phyloP scores from a whole-genome alignment of 345 rosid species.

The Eucalyptus globulus region DNA sequence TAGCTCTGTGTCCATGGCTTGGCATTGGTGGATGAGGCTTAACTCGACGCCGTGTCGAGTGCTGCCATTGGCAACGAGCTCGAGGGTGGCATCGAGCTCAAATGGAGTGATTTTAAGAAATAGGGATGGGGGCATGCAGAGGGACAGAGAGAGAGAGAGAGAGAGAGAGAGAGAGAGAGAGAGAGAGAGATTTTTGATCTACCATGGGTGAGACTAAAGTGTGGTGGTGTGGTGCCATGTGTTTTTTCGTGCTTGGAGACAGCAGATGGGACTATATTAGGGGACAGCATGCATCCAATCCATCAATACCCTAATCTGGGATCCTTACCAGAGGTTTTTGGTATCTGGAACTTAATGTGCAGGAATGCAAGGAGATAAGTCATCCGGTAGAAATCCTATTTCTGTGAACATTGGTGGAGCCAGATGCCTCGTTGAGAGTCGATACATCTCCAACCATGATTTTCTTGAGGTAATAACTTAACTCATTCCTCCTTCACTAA shows the following conservation, averaged over 20 bases:
- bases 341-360: not conserved
- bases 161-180: not conserved
- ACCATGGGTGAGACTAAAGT: not conserved
- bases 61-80: not conserved
- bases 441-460: conserved; percentile 74
- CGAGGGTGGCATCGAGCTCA: not conserved
- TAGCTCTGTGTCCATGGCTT: not conserved
- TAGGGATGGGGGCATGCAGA: not conserved
- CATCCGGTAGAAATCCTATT: conserved; percentile 13
- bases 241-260: not conserved
- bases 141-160: not conserved
- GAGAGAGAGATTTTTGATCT: not conserved
- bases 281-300: not conserved
- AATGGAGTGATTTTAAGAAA: not conserved
- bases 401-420: conserved; percentile 48
- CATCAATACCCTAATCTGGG: not conserved
- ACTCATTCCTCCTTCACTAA: not conserved
- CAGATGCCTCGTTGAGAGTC: conserved; percentile 53
- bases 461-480: conserved; percentile 50
- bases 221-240: not conserved
- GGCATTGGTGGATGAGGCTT: not conserved
- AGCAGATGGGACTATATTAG: not conserved
- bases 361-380: conserved; percentile 21
- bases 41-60: not conserved
- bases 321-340: not conserved